A percentile compares a stretch with the other conserved stretches of the same genome.
These are phyloP conservation scores for Euphorbia pulcherrima DNA, from an alignment of 345 rosid species.

Conservation along the genomic window DNA sequence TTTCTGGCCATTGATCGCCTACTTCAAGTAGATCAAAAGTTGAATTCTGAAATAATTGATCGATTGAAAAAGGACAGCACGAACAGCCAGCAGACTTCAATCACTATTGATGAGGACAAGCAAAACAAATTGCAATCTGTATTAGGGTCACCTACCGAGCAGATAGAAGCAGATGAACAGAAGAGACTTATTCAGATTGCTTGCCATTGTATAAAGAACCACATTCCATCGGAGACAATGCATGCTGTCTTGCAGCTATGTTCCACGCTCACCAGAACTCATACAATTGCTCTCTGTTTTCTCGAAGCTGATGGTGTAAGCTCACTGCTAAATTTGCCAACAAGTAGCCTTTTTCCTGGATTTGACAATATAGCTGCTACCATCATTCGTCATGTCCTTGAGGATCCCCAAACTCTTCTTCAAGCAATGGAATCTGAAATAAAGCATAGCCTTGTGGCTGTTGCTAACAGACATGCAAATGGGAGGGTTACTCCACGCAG, in stretches of 20 bases:
- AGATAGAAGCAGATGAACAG: conserved; percentile 56
- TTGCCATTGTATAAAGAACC: conserved; percentile 68
- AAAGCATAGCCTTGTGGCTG: conserved; percentile 67
- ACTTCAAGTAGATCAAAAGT: conserved; percentile 73
- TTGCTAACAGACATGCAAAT: conserved; percentile 75
- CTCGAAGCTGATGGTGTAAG: conserved; percentile 79
- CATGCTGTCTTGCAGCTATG: conserved; percentile 91
- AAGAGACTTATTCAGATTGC: conserved; percentile 82
- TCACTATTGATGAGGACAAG: conserved; percentile 66
- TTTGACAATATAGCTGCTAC: conserved; percentile 83
- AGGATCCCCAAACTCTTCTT: conserved; percentile 94
- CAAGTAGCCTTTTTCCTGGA: conserved; percentile 82
- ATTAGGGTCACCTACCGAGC: conserved; percentile 43
- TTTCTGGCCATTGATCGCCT: conserved; percentile 92
- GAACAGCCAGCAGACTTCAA: conserved; percentile 39
- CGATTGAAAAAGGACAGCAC: conserved; percentile 51
- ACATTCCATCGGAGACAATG: conserved; percentile 82
- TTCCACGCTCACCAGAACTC: conserved; percentile 76
- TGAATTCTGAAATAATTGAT: conserved; percentile 70
- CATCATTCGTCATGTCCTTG: conserved; percentile 83
- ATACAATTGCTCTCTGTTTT: conserved; percentile 74
- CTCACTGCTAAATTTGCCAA: conserved; percentile 79
- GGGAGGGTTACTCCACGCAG: conserved; percentile 80
- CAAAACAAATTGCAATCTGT: conserved; percentile 54
- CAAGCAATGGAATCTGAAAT: conserved; percentile 98